These are phyloP conservation scores for Calocybe cyanea DNA, from an alignment of 768 basidiomycete genomes.

Conservation along the genomic window DNA sequence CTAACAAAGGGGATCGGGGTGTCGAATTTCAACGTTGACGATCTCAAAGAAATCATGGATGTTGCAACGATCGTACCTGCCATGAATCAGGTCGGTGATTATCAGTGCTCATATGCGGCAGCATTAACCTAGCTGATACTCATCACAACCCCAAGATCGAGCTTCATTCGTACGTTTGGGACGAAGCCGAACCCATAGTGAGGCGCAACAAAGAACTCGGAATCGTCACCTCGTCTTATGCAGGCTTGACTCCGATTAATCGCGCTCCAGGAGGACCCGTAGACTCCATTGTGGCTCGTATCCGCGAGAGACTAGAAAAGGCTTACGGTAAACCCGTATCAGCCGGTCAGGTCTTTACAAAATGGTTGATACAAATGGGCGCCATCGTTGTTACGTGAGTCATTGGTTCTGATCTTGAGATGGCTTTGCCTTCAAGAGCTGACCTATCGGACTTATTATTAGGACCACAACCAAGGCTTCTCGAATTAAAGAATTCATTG, in stretches of 20 bases:
- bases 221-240: conserved; percentile 66
- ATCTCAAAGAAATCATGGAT: conserved; percentile 50
- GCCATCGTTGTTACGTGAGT: conserved; percentile 62
- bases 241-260: conserved; percentile 46
- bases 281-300: conserved; percentile 46
- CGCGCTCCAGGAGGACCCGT: conserved; percentile 53
- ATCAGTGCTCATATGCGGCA: too few species aligned
- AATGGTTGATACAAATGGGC: conserved; percentile 65
- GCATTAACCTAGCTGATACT: too few species aligned
- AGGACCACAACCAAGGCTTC: conserved; percentile 49
- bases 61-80: conserved; percentile 54
- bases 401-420: not conserved
- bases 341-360: conserved; percentile 60
- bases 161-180: conserved; percentile 70
- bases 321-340: conserved; percentile 39
- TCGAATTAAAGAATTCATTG: conserved; percentile 43
- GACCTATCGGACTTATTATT: not conserved
- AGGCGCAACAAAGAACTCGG: conserved; percentile 51
- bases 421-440: not conserved
- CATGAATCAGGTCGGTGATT: conserved; percentile 68
- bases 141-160: too few species aligned
- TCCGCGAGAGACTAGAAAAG: conserved; percentile 48
- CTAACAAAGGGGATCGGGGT: conserved; percentile 61
- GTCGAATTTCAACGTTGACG: conserved; percentile 58
- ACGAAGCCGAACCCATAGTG: conserved; percentile 51